Percentiles rank a stretch among this genome's conserved stretches.
Conservation (phyloP, 805 yeast species). For the Alloascoidea africana region DNA sequence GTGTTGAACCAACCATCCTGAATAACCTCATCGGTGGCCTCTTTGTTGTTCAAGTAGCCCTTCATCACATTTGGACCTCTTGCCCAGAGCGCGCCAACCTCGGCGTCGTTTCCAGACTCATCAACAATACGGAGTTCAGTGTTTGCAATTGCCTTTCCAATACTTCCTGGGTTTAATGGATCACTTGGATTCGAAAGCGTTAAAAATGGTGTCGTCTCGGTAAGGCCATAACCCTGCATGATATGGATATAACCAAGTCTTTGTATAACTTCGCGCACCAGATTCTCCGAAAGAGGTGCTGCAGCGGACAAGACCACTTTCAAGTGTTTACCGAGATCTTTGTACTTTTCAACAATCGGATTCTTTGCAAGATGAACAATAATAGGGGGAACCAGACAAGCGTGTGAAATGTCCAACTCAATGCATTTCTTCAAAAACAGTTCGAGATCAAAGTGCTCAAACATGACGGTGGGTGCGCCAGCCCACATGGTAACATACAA, state of each 20-base stretch:
- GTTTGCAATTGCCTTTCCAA: slow-evolving; percentile 27
- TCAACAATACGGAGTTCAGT: slow-evolving; percentile 35
- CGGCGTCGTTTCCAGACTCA: slow-evolving; percentile 26
- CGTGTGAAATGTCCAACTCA: slow-evolving; percentile 19
- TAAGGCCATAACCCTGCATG: slow-evolving; percentile 45
- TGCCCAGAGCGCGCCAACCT: slow-evolving; percentile 37
- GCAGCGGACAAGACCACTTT: slow-evolving; percentile 27
- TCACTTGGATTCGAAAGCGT: slow-evolving; percentile 22
- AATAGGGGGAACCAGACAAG: slow-evolving; percentile 26
- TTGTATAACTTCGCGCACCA: not conserved
- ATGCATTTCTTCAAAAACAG: slow-evolving; percentile 13
- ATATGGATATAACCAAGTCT: not conserved
- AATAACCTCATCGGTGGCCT: slow-evolving; percentile 30
- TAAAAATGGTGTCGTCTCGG: slow-evolving; percentile 49
- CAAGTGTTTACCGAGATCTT: slow-evolving; percentile 24
- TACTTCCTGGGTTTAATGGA: slow-evolving; percentile 28
- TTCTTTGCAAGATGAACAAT: slow-evolving; percentile 28
- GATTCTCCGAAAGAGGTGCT: slow-evolving; percentile 23
- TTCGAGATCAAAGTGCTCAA: slow-evolving; percentile 18
- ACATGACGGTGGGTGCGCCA: slow-evolving; percentile 12
- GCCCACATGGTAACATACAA: not conserved
- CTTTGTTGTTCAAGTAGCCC: slow-evolving; percentile 33
- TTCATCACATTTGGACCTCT: slow-evolving; percentile 41
- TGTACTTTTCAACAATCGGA: slow-evolving; percentile 25
- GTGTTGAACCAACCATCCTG: slow-evolving; percentile 41